These are phyloP conservation scores for Cucurbita argyrosperma DNA, from an alignment of 306 rosid genomes.

Conservation along the genomic window DNA sequence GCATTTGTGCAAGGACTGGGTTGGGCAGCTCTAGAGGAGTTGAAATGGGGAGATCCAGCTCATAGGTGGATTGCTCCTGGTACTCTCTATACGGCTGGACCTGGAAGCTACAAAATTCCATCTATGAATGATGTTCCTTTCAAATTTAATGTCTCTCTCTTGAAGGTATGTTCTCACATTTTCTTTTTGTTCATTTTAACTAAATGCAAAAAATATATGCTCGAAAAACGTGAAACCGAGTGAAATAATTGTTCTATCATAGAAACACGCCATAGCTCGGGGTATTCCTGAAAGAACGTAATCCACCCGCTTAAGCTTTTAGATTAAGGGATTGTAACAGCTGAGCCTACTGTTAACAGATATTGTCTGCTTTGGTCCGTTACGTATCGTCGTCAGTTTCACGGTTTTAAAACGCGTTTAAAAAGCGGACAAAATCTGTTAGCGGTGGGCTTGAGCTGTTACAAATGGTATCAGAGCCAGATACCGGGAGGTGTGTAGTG, in stretches of 20 bases:
- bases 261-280: background rate
- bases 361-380: too few relatives aligned
- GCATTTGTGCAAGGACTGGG: constrained; percentile 95
- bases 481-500: too few relatives aligned
- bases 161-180: constrained; percentile 40
- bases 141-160: constrained; percentile 65
- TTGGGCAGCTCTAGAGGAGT: constrained; percentile 89
- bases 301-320: too few relatives aligned
- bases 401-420: too few relatives aligned
- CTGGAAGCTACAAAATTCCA: constrained; percentile 85
- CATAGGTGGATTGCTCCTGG: constrained; percentile 81
- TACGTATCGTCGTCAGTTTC: too few relatives aligned
- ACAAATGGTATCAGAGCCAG: too few relatives aligned
- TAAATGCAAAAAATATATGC: background rate
- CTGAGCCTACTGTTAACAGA: too few relatives aligned
- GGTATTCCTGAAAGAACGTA: too few relatives aligned
- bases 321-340: too few relatives aligned
- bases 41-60: constrained; percentile 93
- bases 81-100: constrained; percentile 60
- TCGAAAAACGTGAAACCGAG: background rate
- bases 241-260: background rate
- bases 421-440: too few relatives aligned
- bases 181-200: background rate
- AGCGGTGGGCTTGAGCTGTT: too few relatives aligned
- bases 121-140: constrained; percentile 71